phyloP scores from a whole-genome alignment of 768 basidiomycete genomes.

The Favolaschia claudopus region DNA sequence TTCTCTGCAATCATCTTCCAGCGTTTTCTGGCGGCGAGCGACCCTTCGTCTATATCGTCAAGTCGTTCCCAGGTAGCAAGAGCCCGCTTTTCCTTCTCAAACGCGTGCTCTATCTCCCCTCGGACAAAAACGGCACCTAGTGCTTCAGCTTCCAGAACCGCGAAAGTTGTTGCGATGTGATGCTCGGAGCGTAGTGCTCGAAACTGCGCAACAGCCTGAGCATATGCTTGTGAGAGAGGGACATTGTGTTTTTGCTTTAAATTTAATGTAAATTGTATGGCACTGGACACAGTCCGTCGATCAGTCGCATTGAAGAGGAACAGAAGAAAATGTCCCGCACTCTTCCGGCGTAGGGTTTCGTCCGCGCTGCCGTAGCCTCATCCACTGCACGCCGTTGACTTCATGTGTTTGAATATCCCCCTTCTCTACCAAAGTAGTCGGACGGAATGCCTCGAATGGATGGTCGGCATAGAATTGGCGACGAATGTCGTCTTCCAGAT shows the following conservation, averaged over 20 bases:
- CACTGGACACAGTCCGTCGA: slow-evolving; percentile 52
- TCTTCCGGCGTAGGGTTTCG: slow-evolving; percentile 89
- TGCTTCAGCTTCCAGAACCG: slow-evolving; percentile 79
- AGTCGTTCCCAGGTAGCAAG: slow-evolving; percentile 67
- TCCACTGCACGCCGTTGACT: slow-evolving; percentile 73
- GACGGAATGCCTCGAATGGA: slow-evolving; percentile 93
- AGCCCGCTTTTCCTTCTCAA: slow-evolving; percentile 66
- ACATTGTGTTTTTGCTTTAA: slow-evolving; percentile 70
- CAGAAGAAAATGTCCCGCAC: slow-evolving; percentile 57
- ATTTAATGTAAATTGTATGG: slow-evolving; percentile 80
- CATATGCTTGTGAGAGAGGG: slow-evolving; percentile 83
- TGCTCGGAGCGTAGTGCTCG: slow-evolving; percentile 87
- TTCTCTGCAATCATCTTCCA: slow-evolving; percentile 75
- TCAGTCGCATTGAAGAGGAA: slow-evolving; percentile 15
- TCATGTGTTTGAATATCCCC: slow-evolving; percentile 64
- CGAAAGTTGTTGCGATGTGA: slow-evolving; percentile 77
- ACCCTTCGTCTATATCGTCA: slow-evolving; percentile 65
- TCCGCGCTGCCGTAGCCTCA: slow-evolving; percentile 79
- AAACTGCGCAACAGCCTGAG: slow-evolving; percentile 82
- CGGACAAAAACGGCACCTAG: slow-evolving; percentile 72
- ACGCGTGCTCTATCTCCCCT: slow-evolving; percentile 66
- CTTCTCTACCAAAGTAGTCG: slow-evolving; percentile 78
- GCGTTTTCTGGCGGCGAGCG: slow-evolving; percentile 71
- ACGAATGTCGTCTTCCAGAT: slow-evolving; percentile 86
- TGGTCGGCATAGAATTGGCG: slow-evolving; percentile 95